These are phyloP conservation scores for Ananas comosus DNA, from an alignment of 176 grass and related monocot genomes.

Conservation along the genomic window DNA sequence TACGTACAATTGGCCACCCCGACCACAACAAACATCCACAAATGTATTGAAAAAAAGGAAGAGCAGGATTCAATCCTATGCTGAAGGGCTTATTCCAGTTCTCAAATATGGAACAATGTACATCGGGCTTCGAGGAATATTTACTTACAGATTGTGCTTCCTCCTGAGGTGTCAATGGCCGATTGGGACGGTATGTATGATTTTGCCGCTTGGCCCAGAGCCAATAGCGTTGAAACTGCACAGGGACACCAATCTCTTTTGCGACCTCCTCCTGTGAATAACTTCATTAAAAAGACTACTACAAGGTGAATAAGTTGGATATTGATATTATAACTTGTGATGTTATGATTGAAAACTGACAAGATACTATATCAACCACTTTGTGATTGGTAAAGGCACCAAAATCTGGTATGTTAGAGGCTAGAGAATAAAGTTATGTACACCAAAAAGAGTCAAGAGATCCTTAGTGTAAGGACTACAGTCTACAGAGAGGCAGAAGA, in stretches of 20 bases:
- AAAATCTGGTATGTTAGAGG: too few relatives aligned
- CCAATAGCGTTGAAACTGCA: constrained; percentile 87
- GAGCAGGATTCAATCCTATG: not conserved
- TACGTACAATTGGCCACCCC: too few relatives aligned
- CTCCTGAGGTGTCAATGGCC: constrained; percentile 69
- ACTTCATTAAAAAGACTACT: constrained; percentile 39
- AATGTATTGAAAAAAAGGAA: too few relatives aligned
- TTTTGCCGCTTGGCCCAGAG: constrained; percentile 98
- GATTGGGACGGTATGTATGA: constrained; percentile 92
- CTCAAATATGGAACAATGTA: not conserved
- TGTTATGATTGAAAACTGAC: too few relatives aligned
- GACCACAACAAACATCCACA: too few relatives aligned
- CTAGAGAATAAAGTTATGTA: too few relatives aligned
- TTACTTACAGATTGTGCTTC: constrained; percentile 76
- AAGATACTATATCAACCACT: too few relatives aligned
- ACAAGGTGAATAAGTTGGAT: not conserved
- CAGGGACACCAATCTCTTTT: constrained; percentile 85
- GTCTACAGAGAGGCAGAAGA: too few relatives aligned
- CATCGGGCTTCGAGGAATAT: not conserved
- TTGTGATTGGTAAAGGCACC: too few relatives aligned
- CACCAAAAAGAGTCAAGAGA: too few relatives aligned
- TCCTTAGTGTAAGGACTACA: too few relatives aligned
- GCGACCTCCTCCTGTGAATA: constrained; percentile 95
- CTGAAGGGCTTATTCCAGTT: not conserved
- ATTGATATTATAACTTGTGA: too few relatives aligned